Base-by-base conservation (phyloP, 2,329 filamentous ascomycete genomes). In the Epichloe glyceriae region DNA sequence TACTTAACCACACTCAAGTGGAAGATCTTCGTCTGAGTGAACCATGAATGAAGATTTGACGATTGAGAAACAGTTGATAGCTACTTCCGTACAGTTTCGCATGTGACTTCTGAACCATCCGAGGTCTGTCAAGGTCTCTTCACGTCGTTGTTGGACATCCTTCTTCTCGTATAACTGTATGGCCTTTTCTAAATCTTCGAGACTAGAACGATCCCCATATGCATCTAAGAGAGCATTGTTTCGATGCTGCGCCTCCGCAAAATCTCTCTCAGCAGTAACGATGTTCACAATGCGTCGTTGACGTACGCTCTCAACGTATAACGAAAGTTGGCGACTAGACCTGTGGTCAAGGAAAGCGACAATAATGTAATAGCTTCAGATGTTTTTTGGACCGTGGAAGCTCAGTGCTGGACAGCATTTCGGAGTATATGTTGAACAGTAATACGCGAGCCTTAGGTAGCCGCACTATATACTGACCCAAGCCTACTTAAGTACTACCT, bases 121-220 rank as follows among this genome's bases (percentile, higher is more conserved):
- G 2, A 26, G 22, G 26, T 26, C 7, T 26, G 1, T 26, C 7
- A 26, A 7, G 26, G 26, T 26, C 8, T 26, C 8, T 26, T 3
- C 4, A 22, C 22, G 39, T 14, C 39, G 39, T 41, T 12, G 4
- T 8, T 41, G 22, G 39, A 22, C 39, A 8, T 11, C 8, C 46
- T 62, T 62, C 53, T 62, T 63, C 56, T 72, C 72, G 57, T 77
- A 77, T 26, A 67, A 67, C 48, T 67, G 61, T 49, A 76, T 65
- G 2, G 74, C 74, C 44, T 66, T 70, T 58, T 77, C 71, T 34
- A 77, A 63, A 54, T 70, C 70, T 26, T 70, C 68, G 4, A 77
- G 63, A 54, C 69, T 75, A 30, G 70, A 70, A 14, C 73, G 67
- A 53, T 73, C 72, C 45, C 74, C 73, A 52, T 76, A 77, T 51